Percentiles rank a stretch among this genome's conserved stretches.
Evolutionary conservation across 257 asterid genomes (phyloP).

Genomic region (Agastache rugosa): DNA sequence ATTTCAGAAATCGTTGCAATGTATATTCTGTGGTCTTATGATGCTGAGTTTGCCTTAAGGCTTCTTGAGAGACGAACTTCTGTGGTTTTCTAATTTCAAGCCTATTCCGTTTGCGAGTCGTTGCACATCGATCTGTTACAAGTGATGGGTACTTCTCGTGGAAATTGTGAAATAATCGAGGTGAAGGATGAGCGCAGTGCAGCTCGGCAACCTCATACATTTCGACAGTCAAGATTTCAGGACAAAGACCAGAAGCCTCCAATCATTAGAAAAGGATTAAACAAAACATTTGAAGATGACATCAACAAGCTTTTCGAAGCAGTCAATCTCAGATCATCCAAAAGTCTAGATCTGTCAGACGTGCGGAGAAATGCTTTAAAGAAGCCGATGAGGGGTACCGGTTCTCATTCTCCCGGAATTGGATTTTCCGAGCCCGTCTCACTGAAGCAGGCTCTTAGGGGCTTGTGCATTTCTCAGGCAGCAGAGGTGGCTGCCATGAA

Average conservation of each 20-base stretch:
- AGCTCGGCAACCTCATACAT: conserved; percentile 29
- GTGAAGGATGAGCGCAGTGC: conserved; percentile 46
- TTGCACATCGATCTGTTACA: background rate
- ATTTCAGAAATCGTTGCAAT: conserved; percentile 16
- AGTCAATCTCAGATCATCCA: conserved; percentile 51
- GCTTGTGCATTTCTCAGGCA: conserved; percentile 95
- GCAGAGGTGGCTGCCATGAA: conserved; percentile 88
- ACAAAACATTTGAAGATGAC: conserved; percentile 49
- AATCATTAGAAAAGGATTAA: conserved; percentile 37
- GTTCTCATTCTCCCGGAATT: conserved; percentile 73
- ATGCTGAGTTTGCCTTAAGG: conserved; percentile 5
- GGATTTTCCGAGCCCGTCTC: conserved; percentile 94
- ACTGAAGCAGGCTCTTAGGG: conserved; percentile 87
- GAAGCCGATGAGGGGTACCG: conserved; percentile 71
- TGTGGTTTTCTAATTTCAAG: conserved; percentile 10
- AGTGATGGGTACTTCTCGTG: conserved; percentile 65
- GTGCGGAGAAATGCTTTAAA: conserved; percentile 55
- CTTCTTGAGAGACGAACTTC: conserved; percentile 21
- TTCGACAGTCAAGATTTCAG: conserved; percentile 31
- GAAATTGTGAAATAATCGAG: conserved; percentile 77
- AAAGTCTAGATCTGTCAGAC: conserved; percentile 53
- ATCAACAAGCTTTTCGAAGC: conserved; percentile 62
- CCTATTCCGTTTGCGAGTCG: conserved; percentile 7
- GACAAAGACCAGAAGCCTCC: conserved; percentile 49
- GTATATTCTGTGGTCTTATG: conserved; percentile 7